phyloP scores from a whole-genome alignment of 75 land plant genomes.

The Larix kaempferi region DNA sequence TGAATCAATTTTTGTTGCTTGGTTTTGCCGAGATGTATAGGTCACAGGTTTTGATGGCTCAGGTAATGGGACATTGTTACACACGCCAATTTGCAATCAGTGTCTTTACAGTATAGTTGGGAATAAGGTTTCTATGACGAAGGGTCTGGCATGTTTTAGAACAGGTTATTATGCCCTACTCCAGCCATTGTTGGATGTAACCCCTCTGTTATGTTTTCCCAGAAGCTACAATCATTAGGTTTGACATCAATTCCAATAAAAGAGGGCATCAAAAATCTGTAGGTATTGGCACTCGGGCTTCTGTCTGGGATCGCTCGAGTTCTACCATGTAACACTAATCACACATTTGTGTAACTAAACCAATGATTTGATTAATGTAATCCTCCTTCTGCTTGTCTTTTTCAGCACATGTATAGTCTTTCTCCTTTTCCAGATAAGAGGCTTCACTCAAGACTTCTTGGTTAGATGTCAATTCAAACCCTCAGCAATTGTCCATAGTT shows the following conservation, averaged over 20 bases:
- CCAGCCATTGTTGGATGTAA: constrained; percentile 76
- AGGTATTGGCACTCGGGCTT: constrained; percentile 56
- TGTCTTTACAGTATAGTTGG: constrained; percentile 82
- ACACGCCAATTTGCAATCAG: constrained; percentile 84
- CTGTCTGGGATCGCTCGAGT: constrained; percentile 37
- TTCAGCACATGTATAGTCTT: constrained; percentile 16
- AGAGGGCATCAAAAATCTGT: constrained; percentile 87
- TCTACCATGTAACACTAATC: constrained; percentile 38
- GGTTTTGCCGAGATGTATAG: background rate
- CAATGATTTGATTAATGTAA: no score
- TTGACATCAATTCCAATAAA: constrained; percentile 76
- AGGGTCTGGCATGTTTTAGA: constrained; percentile 68
- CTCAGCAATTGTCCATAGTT: constrained; percentile 17
- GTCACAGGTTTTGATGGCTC: constrained; percentile 40
- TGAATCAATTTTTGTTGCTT: background rate
- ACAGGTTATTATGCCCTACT: constrained; percentile 63
- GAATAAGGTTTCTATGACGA: constrained; percentile 59
- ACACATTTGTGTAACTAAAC: constrained; percentile 51
- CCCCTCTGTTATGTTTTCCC: constrained; percentile 83
- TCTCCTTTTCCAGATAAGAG: constrained; percentile 26
- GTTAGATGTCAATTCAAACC: constrained; percentile 28
- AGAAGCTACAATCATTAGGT: constrained; percentile 88
- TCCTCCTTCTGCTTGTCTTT: constrained; percentile 37
- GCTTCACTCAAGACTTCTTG: constrained; percentile 18
- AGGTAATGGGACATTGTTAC: constrained; percentile 62